Evolutionary conservation across 805 yeast genomes (phyloP), one percentile per base, ranked within the genome.

Genomic region (Myxozyma neglecta): DNA sequence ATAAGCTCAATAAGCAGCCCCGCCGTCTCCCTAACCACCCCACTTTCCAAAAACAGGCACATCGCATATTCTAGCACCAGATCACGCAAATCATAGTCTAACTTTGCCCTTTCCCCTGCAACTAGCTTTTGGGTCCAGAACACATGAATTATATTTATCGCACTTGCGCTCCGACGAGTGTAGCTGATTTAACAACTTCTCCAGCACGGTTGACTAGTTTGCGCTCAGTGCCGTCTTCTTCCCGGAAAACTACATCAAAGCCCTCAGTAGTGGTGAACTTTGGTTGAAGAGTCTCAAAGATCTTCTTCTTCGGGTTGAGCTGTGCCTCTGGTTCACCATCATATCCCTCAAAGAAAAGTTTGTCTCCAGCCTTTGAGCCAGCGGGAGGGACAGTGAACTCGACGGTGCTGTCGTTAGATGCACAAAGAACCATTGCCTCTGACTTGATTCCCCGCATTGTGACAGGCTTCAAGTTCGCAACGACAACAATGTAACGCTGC

Each of bases 371-470:
- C 78, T 90, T 83, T 48, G 97, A 85, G 16, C 91, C 96, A 40
- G 83, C 85, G 69, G 99, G 99, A 61, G 98, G 98, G 75, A 88
- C 87, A 68, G 93, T 92, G 71, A 94, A 91, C 78, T 94, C 98
- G 61, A 94, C 97, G 42, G 78, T 79, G 57, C 80, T 86, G 35
- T 79, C 83, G 61, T 77, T 77, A 57, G 77, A 70, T 44, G 97
- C 90, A 81, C 99, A 94, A 70, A 94, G 82, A 52, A 94, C 98
- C 99, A 94, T 94, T 56, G 97, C 99, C 55, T 85, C 79, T 9
- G 97, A 91, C 76, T 90, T 90, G 73, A 94, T 85, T 68, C 99
- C 98, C 79, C 99, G 88, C 99, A 94, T 94, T 72, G 86, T 87
- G 46, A 92, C 99, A 18, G 99, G 99, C 80, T 94, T 94, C 78